A percentile compares a stretch with the other conserved stretches of the same genome.
phyloP scores from a whole-genome alignment of 169 alveolate species.

The Neospora caninum region DNA sequence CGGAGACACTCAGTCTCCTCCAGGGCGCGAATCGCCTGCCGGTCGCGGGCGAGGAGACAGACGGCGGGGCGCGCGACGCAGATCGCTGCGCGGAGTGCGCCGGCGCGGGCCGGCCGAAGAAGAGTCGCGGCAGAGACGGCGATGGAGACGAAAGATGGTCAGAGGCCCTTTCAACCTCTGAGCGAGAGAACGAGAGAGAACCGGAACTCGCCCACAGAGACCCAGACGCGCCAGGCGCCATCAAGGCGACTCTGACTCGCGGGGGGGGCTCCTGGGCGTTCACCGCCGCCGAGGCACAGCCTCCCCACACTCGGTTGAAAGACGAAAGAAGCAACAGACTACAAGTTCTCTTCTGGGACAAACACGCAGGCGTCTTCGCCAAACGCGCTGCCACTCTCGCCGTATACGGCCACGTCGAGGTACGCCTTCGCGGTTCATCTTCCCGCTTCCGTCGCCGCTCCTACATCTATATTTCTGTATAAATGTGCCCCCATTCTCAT shows the following conservation, averaged over 20 bases:
- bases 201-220: slow-evolving; percentile 17
- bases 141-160: slow-evolving; percentile 33
- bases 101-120: not conserved
- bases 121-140: slow-evolving; percentile 29
- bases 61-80: slow-evolving; percentile 12
- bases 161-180: not conserved
- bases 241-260: not conserved
- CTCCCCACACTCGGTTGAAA: slow-evolving; percentile 20
- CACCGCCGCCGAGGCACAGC: slow-evolving; percentile 33
- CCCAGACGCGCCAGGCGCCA: not conserved
- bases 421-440: not conserved
- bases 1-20: slow-evolving; percentile 61
- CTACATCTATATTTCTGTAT: not conserved
- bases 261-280: not conserved
- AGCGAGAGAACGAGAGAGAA: slow-evolving; percentile 4
- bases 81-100: not conserved
- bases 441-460: not conserved
- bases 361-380: slow-evolving; percentile 25
- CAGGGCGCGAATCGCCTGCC: slow-evolving; percentile 52
- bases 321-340: slow-evolving; percentile 30
- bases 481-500: too few relatives aligned
- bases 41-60: slow-evolving; percentile 28
- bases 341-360: slow-evolving; percentile 38
- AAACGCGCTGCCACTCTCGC: not conserved
- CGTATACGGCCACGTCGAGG: slow-evolving; percentile 44